A percentile compares a stretch with the other conserved stretches of the same genome.
Conservation (phyloP, 1,284 basidiomycete species). For the Trichosporon coremiiforme region DNA sequence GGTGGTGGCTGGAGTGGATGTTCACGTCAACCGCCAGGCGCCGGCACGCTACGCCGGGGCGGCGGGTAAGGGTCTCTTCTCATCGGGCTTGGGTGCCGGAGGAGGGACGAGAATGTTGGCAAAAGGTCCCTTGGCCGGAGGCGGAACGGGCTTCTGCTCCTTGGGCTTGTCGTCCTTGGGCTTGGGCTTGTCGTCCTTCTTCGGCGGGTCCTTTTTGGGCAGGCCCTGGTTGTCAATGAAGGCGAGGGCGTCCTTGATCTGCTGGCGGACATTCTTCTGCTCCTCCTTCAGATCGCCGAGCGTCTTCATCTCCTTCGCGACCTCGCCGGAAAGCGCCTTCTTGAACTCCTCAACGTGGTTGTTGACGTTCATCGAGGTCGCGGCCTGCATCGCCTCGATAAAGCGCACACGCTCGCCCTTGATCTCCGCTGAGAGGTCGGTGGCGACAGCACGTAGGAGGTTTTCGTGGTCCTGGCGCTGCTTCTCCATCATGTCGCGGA, state of each 20-base stretch:
- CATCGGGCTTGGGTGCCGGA: constrained; percentile 10
- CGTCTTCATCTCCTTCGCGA: constrained; percentile 68
- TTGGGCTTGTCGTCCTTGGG: constrained; percentile 3
- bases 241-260: constrained; percentile 55
- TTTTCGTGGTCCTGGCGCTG: constrained; percentile 71
- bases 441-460: constrained; percentile 66
- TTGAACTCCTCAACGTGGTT: constrained; percentile 72
- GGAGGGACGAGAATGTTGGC: constrained; percentile 15
- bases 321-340: constrained; percentile 50
- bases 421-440: constrained; percentile 78
- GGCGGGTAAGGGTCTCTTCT: constrained; percentile 7
- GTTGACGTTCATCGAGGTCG: constrained; percentile 79
- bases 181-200: constrained; percentile 1
- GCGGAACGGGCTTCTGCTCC: background rate
- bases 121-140: background rate
- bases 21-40: too few relatives aligned
- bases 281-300: constrained; percentile 71
- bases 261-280: constrained; percentile 68
- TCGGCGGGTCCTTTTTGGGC: constrained; percentile 5
- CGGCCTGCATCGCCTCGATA: constrained; percentile 86
- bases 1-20: too few relatives aligned
- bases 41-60: background rate
- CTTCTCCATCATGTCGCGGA: constrained; percentile 62
- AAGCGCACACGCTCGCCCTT: constrained; percentile 78
- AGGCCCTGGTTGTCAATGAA: constrained; percentile 47